Base-by-base conservation (phyloP, 1,284 basidiomycete species). In the Paramarasmius palmivorus region DNA sequence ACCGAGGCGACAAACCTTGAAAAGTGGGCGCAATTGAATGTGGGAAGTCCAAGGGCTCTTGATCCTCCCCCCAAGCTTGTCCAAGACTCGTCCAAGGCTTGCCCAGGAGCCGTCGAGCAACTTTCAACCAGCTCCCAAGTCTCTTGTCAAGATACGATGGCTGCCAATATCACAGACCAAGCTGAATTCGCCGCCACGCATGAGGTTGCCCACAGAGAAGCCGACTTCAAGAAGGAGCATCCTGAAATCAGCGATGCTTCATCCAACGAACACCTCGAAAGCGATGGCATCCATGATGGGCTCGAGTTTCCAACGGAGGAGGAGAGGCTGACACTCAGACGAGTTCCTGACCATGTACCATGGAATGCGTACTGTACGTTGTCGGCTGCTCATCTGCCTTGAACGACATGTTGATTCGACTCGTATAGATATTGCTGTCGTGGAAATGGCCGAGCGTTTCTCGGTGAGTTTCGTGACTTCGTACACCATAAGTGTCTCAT, bases 291-390 rank as follows among this genome's bases (percentile, higher is more conserved):
- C 35, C 69, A 74, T 32, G 71, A 74, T 17, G 74, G 73, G 36
- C 73, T 76, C 50, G 71, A 76, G 55, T 72, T 76, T 50, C 84
- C 84, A 20, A 81, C 82, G 17, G 73, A 73, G 29, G 77, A 84
- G 60, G 82, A 84, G 64, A 60, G 71, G 34, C 51, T 56, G 12
- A 77, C 72, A 35, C 74, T 83, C 34, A 71, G 76, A 20, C 76
- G 73, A 14, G 74, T 84, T 15, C 59, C 78, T 14, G 81, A 82
- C 54, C 41, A 59, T 46, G 61, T 82, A 50, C 76, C 77, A n/a
- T 79, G 73, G 82, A 68, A 55, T 40, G 49, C 49, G 9, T 50
- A 50, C 38, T 26, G 49, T 50, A 26, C 20, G 36, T 50, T 22
- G 17, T 26, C 44, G 32, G 23, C 22, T n/a, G 14, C 19, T 23